phyloP scores from a whole-genome alignment of 352 stramenopile genomes.

The Globisporangium nodosum region DNA sequence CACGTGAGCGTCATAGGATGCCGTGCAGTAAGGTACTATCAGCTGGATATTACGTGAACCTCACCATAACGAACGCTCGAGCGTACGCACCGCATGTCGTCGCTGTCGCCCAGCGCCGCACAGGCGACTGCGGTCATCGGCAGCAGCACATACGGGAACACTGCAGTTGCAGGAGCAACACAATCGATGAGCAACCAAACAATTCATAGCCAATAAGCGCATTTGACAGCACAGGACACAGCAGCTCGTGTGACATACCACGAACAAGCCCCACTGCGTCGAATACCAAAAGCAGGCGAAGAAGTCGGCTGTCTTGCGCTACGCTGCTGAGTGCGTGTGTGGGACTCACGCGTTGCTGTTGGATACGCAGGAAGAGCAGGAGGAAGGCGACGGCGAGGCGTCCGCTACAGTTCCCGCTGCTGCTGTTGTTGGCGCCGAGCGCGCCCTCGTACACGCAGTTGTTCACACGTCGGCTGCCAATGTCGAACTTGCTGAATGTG shows the following conservation, averaged over 20 bases:
- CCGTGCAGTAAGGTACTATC: neutral
- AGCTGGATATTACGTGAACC: neutral
- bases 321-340: no score
- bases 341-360: neutral
- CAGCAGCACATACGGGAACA: no score
- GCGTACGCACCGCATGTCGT: slow-evolving; percentile 37
- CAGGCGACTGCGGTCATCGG: slow-evolving; percentile 25
- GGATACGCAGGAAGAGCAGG: slow-evolving; percentile 6
- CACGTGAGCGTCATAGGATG: no score
- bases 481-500: no score
- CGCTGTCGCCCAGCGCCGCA: slow-evolving; percentile 35
- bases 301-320: slow-evolving; percentile 10
- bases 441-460: no score
- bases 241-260: slow-evolving; percentile 56
- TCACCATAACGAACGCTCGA: neutral
- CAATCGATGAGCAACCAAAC: neutral
- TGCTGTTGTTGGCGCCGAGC: neutral
- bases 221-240: slow-evolving; percentile 18
- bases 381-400: slow-evolving; percentile 1
- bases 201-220: neutral
- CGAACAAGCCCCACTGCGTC: no score
- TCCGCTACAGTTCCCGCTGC: neutral
- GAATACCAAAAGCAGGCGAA: no score
- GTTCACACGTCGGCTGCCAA: no score
- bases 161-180: slow-evolving; percentile 13